phyloP scores from a whole-genome alignment of 305 asterid genomes.

The Ajuga reptans region DNA sequence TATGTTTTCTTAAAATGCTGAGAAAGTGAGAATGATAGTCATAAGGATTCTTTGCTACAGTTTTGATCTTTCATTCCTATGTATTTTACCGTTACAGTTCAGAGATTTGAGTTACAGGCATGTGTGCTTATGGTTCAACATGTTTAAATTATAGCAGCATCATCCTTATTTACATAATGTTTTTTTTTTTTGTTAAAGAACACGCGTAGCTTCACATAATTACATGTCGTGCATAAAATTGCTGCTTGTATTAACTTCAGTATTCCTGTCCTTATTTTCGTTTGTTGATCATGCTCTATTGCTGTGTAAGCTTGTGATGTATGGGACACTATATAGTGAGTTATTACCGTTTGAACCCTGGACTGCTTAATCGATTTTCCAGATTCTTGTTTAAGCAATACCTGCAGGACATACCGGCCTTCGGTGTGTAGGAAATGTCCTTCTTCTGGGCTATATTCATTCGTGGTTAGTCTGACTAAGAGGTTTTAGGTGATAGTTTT shows the following conservation, averaged over 20 bases:
- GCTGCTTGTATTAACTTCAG: neutral
- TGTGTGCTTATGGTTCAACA: neutral
- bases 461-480: neutral
- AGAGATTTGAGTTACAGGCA: neutral
- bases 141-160: neutral
- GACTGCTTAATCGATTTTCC: neutral
- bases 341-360: neutral
- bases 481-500: neutral
- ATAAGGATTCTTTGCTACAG: neutral
- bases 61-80: neutral
- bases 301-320: neutral
- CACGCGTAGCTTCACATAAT: neutral
- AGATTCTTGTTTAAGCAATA: neutral
- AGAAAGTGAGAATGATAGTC: neutral
- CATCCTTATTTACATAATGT: neutral
- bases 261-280: neutral
- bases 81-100: neutral
- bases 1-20: neutral
- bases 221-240: neutral
- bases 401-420: neutral
- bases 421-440: neutral
- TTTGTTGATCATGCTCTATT: neutral
- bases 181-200: neutral
- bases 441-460: neutral
- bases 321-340: neutral